A percentile compares a stretch with the other conserved stretches of the same genome.
These are phyloP conservation scores for Pleurotus djamor DNA, from an alignment of 768 basidiomycete species.

Conservation along the genomic window DNA sequence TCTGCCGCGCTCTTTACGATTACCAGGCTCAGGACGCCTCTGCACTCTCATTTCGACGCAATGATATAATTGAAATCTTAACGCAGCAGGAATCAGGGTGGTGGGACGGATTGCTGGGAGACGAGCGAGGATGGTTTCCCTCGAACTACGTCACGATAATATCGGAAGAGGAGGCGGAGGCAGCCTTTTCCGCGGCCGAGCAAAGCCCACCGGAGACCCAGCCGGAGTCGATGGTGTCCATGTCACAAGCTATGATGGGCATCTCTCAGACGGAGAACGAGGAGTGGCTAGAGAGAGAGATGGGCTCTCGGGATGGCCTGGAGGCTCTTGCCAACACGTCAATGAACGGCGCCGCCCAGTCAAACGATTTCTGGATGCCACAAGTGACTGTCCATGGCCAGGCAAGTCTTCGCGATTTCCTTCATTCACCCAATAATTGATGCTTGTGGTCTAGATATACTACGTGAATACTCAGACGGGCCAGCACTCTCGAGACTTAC, in stretches of 20 bases:
- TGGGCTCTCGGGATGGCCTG: slow-evolving; percentile 29
- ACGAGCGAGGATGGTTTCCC: slow-evolving; percentile 95
- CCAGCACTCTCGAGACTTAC: slow-evolving; percentile 81
- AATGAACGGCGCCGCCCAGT: slow-evolving; percentile 34
- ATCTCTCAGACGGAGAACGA: slow-evolving; percentile 42
- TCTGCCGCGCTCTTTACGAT: slow-evolving; percentile 92
- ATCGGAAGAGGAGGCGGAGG: slow-evolving; percentile 78
- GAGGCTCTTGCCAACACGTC: slow-evolving; percentile 25
- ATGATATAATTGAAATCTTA: slow-evolving; percentile 92
- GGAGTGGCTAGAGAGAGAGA: slow-evolving; percentile 56
- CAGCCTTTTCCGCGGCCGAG: slow-evolving; percentile 53
- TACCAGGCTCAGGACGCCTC: slow-evolving; percentile 87
- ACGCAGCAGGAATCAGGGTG: slow-evolving; percentile 91
- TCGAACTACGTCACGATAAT: slow-evolving; percentile 89
- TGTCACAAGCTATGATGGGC: slow-evolving; percentile 44
- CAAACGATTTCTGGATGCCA: slow-evolving; percentile 91
- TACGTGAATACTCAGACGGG: slow-evolving; percentile 92
- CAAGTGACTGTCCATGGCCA: slow-evolving; percentile 80
- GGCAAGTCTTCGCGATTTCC: slow-evolving; percentile 41
- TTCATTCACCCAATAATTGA: background rate
- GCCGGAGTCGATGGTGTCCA: slow-evolving; percentile 38
- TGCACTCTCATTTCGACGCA: slow-evolving; percentile 82
- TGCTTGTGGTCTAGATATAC: slow-evolving; percentile 64
- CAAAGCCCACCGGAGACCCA: slow-evolving; percentile 25
- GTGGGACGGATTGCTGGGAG: slow-evolving; percentile 95